Conservation (phyloP, 2,329 filamentous ascomycete genomes). For the Neonectria hederae region DNA sequence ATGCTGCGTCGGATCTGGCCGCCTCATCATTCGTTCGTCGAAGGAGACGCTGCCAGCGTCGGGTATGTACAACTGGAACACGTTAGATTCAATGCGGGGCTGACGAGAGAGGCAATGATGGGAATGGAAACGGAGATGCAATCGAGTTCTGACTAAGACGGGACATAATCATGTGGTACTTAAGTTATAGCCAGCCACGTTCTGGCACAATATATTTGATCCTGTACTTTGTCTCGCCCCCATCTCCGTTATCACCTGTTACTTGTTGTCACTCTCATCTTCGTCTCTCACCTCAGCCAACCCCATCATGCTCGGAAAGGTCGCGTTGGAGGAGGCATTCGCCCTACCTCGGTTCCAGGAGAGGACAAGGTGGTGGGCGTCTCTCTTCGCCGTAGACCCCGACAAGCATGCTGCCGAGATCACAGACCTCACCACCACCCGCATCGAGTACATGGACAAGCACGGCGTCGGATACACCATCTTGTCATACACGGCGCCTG, state of each 20-base stretch:
- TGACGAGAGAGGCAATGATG: neutral
- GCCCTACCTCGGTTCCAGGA: constrained; percentile 67
- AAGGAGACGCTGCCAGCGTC: neutral
- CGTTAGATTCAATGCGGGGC: too few species aligned
- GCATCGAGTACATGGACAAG: constrained; percentile 55
- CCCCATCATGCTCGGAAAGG: constrained; percentile 64
- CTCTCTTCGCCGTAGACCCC: constrained; percentile 66
- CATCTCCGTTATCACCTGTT: neutral
- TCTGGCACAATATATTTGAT: neutral
- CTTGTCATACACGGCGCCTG: constrained; percentile 59
- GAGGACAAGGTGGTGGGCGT: constrained; percentile 69
- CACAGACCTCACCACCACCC: constrained; percentile 51
- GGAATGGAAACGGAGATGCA: neutral
- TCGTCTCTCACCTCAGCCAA: neutral
- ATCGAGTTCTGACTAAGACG: neutral
- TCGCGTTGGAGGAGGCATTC: constrained; percentile 71
- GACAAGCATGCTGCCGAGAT: constrained; percentile 68
- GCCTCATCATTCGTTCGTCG: neutral
- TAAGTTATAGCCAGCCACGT: neutral
- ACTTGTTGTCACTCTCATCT: neutral
- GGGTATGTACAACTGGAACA: neutral
- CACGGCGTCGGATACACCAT: constrained; percentile 60
- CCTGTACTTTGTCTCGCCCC: neutral
- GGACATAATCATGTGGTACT: neutral
- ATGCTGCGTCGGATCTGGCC: neutral